Evolutionary conservation across 2,329 filamentous ascomycete genomes (phyloP).

Genomic region (Monosporascus sp.): DNA sequence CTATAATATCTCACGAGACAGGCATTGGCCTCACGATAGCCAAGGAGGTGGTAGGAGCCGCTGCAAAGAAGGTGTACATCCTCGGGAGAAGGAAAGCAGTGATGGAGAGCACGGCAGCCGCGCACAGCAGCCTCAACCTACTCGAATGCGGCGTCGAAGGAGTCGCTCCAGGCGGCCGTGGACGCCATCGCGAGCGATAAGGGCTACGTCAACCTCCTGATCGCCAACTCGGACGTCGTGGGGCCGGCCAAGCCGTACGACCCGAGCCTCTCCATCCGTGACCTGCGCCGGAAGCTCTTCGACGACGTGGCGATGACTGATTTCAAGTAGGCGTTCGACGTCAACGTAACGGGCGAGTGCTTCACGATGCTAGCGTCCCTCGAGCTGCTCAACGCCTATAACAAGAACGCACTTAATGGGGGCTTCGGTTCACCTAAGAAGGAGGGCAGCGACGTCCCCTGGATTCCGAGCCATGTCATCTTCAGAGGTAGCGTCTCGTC

Average conservation of each 20-base stretch:
- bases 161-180: slow-evolving; percentile 53
- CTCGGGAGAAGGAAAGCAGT: slow-evolving; percentile 41
- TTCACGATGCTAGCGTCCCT: slow-evolving; percentile 26
- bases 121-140: slow-evolving; percentile 27
- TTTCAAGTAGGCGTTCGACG: slow-evolving; percentile 50
- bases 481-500: slow-evolving; percentile 20
- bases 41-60: slow-evolving; percentile 35
- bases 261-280: slow-evolving; percentile 17
- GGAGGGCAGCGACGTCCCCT: slow-evolving; percentile 13
- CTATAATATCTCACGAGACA: slow-evolving; percentile 5
- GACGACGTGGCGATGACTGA: slow-evolving; percentile 50
- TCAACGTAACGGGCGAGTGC: slow-evolving; percentile 26
- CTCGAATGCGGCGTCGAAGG: slow-evolving; percentile 54
- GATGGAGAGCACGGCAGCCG: slow-evolving; percentile 37
- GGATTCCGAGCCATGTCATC: slow-evolving; percentile 25
- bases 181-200: slow-evolving; percentile 49
- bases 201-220: slow-evolving; percentile 56
- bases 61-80: slow-evolving; percentile 48
- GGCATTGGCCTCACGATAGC: slow-evolving; percentile 21
- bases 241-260: slow-evolving; percentile 38
- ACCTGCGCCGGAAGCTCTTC: slow-evolving; percentile 40
- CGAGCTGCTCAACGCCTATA: slow-evolving; percentile 25
- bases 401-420: slow-evolving; percentile 19
- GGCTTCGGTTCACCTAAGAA: slow-evolving; percentile 11
- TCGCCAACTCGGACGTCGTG: slow-evolving; percentile 56